Conservation (phyloP, 345 rosid species). For the Mallotus nudiflorus region DNA sequence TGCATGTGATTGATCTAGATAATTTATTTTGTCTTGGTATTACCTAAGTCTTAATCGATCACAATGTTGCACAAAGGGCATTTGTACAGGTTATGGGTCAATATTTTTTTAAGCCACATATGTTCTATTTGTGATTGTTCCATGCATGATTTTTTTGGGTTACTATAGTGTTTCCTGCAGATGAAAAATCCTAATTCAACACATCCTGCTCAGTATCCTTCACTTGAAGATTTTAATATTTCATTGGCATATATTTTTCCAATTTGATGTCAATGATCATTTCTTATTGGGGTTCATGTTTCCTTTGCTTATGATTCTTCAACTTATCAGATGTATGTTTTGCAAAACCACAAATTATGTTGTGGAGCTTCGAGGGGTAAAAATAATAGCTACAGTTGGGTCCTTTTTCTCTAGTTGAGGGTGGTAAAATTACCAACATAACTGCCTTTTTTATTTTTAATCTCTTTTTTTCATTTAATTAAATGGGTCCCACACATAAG, state of each 20-base stretch:
- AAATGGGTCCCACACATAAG: too few species aligned
- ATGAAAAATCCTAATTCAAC: conserved; percentile 95
- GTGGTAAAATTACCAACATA: too few species aligned
- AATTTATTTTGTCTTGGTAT: conserved; percentile 42
- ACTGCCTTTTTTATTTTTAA: too few species aligned
- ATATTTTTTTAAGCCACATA: conserved; percentile 3
- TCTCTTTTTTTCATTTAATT: too few species aligned
- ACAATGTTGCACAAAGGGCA: conserved; percentile 91
- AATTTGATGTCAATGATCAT: background rate
- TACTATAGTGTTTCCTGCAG: conserved; percentile 94
- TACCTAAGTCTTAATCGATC: conserved; percentile 98
- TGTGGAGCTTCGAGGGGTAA: conserved; percentile 90
- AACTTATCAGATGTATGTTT: conserved; percentile 82
- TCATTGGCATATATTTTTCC: conserved; percentile 11
- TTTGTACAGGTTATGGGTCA: conserved; percentile 76
- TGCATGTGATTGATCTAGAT: conserved; percentile 14
- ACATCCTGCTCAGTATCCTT: conserved; percentile 99
- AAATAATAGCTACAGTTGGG: too few species aligned
- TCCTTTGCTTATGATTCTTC: conserved; percentile 41
- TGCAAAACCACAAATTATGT: conserved; percentile 96
- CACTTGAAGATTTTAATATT: background rate
- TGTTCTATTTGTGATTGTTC: conserved; percentile 15
- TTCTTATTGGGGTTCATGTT: conserved; percentile 1
- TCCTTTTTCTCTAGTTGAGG: too few species aligned
- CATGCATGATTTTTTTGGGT: conserved; percentile 20